Conservation (phyloP, 192 early-diverging fungal species). For the Rhizophlyctis rosea region DNA sequence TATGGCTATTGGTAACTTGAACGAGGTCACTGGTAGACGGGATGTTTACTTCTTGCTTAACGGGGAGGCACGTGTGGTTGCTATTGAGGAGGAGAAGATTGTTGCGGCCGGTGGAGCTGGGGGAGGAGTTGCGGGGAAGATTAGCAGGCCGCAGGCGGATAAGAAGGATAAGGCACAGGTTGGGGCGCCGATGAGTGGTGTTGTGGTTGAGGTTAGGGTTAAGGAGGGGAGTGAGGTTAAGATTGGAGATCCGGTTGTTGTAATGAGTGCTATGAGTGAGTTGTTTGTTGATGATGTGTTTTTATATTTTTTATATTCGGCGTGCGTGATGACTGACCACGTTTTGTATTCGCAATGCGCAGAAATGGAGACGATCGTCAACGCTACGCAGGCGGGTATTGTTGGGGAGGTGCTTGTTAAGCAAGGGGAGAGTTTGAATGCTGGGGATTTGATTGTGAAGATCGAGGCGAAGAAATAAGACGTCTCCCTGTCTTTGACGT, state of each 20-base stretch:
- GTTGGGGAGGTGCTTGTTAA: constrained; percentile 69
- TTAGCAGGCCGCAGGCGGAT: constrained; percentile 69
- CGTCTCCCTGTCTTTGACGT: no score
- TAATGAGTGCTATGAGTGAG: constrained; percentile 94
- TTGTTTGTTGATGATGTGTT: background rate
- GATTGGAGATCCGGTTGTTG: constrained; percentile 85
- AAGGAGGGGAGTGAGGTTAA: constrained; percentile 79
- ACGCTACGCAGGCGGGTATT: constrained; percentile 68
- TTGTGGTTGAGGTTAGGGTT: constrained; percentile 88
- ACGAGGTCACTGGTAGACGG: constrained; percentile 66
- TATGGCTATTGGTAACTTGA: constrained; percentile 83
- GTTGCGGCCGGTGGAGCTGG: constrained; percentile 5
- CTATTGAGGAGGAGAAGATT: constrained; percentile 29
- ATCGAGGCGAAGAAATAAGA: no score
- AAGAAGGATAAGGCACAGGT: constrained; percentile 73
- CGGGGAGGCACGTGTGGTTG: constrained; percentile 87
- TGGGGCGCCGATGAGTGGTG: constrained; percentile 94
- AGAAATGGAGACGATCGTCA: constrained; percentile 84
- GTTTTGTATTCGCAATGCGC: background rate
- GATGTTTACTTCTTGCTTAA: constrained; percentile 97
- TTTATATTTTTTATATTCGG: background rate
- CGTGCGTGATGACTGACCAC: background rate
- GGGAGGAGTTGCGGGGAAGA: constrained; percentile 3
- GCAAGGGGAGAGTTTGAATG: constrained; percentile 73
- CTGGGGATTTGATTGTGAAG: constrained; percentile 79